Base-by-base conservation (phyloP, 345 rosid genomes). In the Eutrema heterophyllum region DNA sequence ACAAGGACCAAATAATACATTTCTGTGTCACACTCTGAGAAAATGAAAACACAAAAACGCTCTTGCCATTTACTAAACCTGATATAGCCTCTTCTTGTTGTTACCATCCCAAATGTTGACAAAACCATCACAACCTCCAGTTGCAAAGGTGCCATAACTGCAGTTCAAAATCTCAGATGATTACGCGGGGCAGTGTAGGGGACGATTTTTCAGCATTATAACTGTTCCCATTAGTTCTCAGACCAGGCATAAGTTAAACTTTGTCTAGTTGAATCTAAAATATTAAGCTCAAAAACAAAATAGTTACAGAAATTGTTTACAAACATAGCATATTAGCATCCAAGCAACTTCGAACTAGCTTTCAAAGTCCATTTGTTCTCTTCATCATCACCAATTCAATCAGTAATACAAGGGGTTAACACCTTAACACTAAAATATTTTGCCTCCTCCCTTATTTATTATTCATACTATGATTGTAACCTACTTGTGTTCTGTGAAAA, bases 41-140 rank as follows among this genome's bases (percentile, higher is more conserved):
- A 14, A n/a, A 64, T 30, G 43, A 70, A 18, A 61, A 38, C 45
- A 56, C 24, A 21, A 21, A 63, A 12, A 4, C 71, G 43, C 9
- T 30, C 39, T n/a, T 16, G n/a, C 24, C 10, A 53, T 57, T 33
- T 68, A 15, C 14, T 59, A 43, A 77, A 96, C 99, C 90, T 96
- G 99, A 77, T 96, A 92, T 56, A 96, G 89, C 82, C 99, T 86
- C 88, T 92, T 96, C 81, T 96, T 96, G 85, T 96, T 96, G 88
- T 90, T 90, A 26, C 99, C 97, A 68, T 96, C 99, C 99, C 97
- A 96, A 1, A 92, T 92, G 41, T 96, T 92, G 35, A 92, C 95
- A 64, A 87, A 96, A 78, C 99, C 99, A 79, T 96, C 98, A 79
- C 98, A 92, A 9, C 99, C 98, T 73, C 99, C 99, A 9, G 98